phyloP scores from a whole-genome alignment of 768 basidiomycete genomes.

The Saitozyma sp. region DNA sequence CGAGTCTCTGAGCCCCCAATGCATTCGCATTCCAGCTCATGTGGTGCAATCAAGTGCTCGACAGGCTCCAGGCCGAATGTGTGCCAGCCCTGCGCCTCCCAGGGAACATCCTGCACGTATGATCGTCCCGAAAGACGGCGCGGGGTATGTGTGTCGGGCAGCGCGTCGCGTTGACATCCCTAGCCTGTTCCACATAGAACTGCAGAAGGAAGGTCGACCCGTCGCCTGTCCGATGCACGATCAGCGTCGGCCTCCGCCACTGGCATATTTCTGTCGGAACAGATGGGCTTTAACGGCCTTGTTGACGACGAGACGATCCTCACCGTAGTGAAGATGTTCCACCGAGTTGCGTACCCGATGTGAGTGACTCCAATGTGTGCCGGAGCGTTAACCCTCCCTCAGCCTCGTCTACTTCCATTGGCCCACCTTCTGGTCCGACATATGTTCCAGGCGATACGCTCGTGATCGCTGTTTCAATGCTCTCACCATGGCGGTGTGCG shows the following conservation, averaged over 20 bases:
- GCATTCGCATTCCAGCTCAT: background rate
- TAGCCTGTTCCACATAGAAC: background rate
- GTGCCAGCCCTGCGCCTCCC: background rate
- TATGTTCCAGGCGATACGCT: background rate
- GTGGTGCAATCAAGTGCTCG: background rate
- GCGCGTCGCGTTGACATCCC: background rate
- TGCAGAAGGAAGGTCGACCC: background rate
- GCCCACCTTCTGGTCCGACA: background rate
- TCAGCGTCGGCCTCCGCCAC: background rate
- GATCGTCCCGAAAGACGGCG: constrained; percentile 1
- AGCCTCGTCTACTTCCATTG: background rate
- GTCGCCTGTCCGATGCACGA: background rate
- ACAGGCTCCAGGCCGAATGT: background rate
- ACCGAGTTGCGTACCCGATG: background rate
- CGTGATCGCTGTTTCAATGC: background rate
- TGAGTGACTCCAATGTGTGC: background rate
- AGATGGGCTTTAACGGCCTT: background rate
- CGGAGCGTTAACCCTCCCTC: background rate
- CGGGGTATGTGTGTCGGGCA: background rate
- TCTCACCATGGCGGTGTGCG: background rate
- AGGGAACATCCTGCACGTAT: background rate
- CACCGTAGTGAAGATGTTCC: background rate
- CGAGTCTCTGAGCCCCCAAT: background rate
- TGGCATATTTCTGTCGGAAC: background rate
- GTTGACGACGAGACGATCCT: background rate